These are phyloP conservation scores for Westerdykella sp. DNA, from an alignment of 2,329 filamentous ascomycete genomes.

Conservation along the genomic window DNA sequence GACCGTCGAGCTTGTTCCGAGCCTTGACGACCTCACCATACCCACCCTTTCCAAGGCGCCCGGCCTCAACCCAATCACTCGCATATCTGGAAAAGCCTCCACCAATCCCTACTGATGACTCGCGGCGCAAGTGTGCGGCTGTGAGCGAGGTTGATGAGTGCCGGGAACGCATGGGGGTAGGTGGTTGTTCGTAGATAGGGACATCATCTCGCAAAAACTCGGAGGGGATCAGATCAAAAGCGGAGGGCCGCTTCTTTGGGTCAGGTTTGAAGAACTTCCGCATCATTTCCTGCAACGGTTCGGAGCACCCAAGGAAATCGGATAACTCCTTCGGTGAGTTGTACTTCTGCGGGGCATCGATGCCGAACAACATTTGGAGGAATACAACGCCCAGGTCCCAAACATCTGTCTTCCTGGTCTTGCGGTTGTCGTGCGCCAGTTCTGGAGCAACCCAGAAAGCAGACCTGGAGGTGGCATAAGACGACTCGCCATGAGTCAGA, in stretches of 20 bases:
- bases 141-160: constrained; percentile 33
- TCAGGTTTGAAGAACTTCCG: constrained; percentile 79
- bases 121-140: constrained; percentile 29
- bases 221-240: constrained; percentile 63
- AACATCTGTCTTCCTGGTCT: constrained; percentile 74
- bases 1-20: constrained; percentile 85
- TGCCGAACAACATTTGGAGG: constrained; percentile 87
- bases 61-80: constrained; percentile 86
- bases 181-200: constrained; percentile 35
- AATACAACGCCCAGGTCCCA: constrained; percentile 94
- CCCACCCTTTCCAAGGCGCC: constrained; percentile 81
- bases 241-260: constrained; percentile 74
- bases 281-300: constrained; percentile 71
- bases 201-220: constrained; percentile 50
- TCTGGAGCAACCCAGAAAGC: constrained; percentile 82
- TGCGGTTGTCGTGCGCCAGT: constrained; percentile 53
- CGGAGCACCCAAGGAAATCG: constrained; percentile 64
- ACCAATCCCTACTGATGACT: constrained; percentile 29
- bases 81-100: constrained; percentile 65
- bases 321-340: constrained; percentile 71
- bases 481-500: constrained; percentile 46
- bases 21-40: constrained; percentile 97
- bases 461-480: constrained; percentile 59
- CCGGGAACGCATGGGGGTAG: constrained; percentile 31
- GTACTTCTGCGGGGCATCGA: constrained; percentile 68